A percentile compares a stretch with the other conserved stretches of the same genome.
phyloP scores from a whole-genome alignment of 2,329 filamentous ascomycete species.

The Zalaria sp. region DNA sequence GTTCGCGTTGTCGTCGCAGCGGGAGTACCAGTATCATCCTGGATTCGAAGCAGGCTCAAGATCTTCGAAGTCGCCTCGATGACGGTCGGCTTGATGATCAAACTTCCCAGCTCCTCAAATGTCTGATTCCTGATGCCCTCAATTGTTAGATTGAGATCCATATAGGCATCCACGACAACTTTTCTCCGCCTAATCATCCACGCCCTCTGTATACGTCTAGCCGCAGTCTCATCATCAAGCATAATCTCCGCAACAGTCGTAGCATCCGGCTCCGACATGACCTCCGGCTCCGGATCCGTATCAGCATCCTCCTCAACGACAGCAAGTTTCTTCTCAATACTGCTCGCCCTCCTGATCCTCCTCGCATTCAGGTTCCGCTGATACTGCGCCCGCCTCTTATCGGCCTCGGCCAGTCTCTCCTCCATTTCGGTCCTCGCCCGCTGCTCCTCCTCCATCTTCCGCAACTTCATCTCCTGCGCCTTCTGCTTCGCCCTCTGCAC shows the following conservation, averaged over 20 bases:
- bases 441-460: constrained; percentile 58
- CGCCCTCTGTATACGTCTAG: constrained; percentile 51
- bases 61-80: constrained; percentile 52
- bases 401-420: constrained; percentile 64
- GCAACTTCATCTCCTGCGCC: constrained; percentile 70
- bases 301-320: constrained; percentile 36
- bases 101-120: constrained; percentile 59
- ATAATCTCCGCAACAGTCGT: constrained; percentile 10
- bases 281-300: constrained; percentile 29
- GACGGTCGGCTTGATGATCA: constrained; percentile 54
- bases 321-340: constrained; percentile 34
- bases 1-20: constrained; percentile 58
- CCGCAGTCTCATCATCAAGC: constrained; percentile 48
- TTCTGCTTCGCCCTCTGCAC: constrained; percentile 70
- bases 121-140: constrained; percentile 54
- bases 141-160: constrained; percentile 52
- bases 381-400: constrained; percentile 48
- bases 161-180: constrained; percentile 50
- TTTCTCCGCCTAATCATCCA: constrained; percentile 50
- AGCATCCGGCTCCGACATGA: constrained; percentile 13
- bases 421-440: constrained; percentile 63
- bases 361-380: constrained; percentile 34
- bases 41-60: constrained; percentile 45
- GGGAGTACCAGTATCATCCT: constrained; percentile 48
- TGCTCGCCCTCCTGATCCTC: constrained; percentile 22